Base-by-base conservation (phyloP, 2,329 filamentous ascomycete genomes). In the Pyrenophora teres region DNA sequence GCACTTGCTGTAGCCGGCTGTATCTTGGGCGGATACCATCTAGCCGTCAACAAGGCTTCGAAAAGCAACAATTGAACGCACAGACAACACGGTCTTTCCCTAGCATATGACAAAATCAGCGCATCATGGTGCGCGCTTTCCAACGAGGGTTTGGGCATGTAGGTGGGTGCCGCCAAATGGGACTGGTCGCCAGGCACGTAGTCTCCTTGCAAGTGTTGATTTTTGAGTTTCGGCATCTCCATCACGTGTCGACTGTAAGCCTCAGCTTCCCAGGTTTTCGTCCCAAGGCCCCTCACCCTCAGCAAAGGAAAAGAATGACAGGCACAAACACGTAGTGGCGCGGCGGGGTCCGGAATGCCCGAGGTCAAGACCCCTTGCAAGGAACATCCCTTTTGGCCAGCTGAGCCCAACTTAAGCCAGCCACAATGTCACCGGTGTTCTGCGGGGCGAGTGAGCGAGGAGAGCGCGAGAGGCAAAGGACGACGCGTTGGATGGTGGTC, bases 1-100 rank as follows among this genome's bases (percentile, higher is more conserved):
- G 46, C 55, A 13, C 46, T 70, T 16, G 54, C 68, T 16, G 52
- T 58, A 25, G 53, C 56, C 8, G 67, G 59, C 12, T 62, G 63
- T 42, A 39, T 48, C 13, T 43, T 65, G 7, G 65, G 59, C 21
- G 59, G 59, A 6, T 63, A 60, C 38, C 42, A 60, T 33, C 40
- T 64, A 9, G 60, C 60, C 3, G 47, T 64, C 15, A 56, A 23
- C 59, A 63, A 40, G 50, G 58, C 27, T 9, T 30, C 27, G 25
- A 53, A 49, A 52, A 47, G 44, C 35, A 60, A 46, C 32, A 60
- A 46, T 27, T 40, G 47, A 10, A 16, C 6, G 8, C 19, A 30
- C 37, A 47, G 8, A 25, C 32, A 32, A 32, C 18, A 19, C 23
- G 15, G 27, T 13, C 27, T 30, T 30, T 13, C 10, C 9, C 9